Conservation (phyloP, 208 protist genomes). For the Leishmania braziliensis region DNA sequence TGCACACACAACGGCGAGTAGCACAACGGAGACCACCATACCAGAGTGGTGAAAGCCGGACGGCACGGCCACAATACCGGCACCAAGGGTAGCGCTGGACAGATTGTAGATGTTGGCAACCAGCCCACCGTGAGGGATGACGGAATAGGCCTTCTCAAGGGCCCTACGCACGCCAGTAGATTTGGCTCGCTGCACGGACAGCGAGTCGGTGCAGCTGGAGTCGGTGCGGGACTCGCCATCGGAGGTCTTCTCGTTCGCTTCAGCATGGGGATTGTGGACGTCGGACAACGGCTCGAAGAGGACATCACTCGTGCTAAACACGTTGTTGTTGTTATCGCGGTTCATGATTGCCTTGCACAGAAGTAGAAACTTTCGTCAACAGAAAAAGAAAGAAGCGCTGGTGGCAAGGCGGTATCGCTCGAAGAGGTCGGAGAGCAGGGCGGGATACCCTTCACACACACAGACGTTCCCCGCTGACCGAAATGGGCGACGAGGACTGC, state of each 20-base stretch:
- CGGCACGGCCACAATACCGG: constrained; percentile 76
- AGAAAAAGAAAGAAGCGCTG: neutral
- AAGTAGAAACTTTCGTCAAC: neutral
- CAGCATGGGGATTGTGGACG: neutral
- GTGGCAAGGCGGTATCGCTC: neutral
- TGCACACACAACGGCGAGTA: constrained; percentile 49
- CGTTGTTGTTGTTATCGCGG: neutral
- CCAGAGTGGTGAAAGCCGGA: constrained; percentile 70
- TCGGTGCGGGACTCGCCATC: neutral
- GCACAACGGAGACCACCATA: constrained; percentile 52
- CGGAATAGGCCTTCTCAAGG: constrained; percentile 18
- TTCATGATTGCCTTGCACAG: constrained; percentile 6
- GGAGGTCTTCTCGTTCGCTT: neutral
- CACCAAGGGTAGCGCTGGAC: constrained; percentile 74
- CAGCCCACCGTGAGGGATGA: constrained; percentile 75
- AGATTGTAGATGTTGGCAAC: constrained; percentile 75
- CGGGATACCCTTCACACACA: neutral
- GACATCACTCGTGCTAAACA: neutral
- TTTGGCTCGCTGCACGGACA: neutral
- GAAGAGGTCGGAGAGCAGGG: neutral
- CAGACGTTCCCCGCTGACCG: neutral
- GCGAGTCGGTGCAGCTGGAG: neutral
- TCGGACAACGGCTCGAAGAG: constrained; percentile 16
- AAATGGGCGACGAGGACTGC: neutral
- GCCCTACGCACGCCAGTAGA: neutral